Percentiles rank a stretch among this genome's conserved stretches.
Conservation (phyloP, 768 basidiomycete species). For the Rhizopogon vulgaris region DNA sequence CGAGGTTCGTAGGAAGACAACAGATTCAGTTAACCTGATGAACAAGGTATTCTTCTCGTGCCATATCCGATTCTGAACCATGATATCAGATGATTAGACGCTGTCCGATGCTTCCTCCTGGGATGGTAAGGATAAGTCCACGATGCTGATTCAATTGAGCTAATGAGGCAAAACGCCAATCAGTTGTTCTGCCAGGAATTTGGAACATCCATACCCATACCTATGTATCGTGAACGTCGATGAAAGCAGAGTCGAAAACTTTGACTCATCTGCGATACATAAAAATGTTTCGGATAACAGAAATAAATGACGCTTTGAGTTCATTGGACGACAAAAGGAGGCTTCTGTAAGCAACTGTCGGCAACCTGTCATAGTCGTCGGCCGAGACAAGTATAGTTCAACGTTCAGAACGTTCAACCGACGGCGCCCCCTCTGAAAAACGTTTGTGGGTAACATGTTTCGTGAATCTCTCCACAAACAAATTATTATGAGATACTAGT, state of each 20-base stretch:
- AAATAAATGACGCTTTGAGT: not conserved
- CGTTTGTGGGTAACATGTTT: too few relatives aligned
- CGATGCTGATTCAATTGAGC: not conserved
- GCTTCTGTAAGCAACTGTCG: too few relatives aligned
- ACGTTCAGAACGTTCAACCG: too few relatives aligned
- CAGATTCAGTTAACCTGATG: conserved; percentile 67
- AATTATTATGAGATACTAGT: too few relatives aligned
- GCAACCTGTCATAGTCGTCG: too few relatives aligned
- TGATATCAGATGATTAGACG: not conserved
- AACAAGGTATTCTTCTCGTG: conserved; percentile 36
- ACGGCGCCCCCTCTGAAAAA: too few relatives aligned
- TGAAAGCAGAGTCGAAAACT: not conserved
- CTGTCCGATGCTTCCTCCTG: not conserved
- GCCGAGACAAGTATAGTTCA: too few relatives aligned
- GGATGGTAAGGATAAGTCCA: not conserved
- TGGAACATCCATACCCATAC: not conserved
- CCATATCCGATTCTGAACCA: not conserved
- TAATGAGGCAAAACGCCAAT: not conserved
- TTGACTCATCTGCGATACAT: not conserved
- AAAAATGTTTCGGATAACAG: not conserved
- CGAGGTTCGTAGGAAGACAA: conserved; percentile 61
- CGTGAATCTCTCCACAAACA: too few relatives aligned
- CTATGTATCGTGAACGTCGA: not conserved
- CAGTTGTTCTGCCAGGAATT: not conserved
- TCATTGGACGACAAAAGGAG: too few relatives aligned